phyloP scores from a whole-genome alignment of 129 eudicot genomes.

The Saposhnikovia divaricata region DNA sequence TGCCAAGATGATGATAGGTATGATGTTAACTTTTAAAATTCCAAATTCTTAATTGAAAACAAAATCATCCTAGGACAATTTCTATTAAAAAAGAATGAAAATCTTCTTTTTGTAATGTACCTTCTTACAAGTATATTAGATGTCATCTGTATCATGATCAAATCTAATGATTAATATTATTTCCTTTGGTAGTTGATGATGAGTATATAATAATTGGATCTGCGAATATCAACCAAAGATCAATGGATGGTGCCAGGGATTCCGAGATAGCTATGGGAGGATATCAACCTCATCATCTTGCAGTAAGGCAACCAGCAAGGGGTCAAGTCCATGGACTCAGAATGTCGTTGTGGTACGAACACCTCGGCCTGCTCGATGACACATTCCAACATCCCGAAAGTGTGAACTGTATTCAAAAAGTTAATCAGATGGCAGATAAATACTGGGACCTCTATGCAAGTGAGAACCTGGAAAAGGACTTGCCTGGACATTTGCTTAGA shows the following conservation, averaged over 20 bases:
- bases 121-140: not conserved
- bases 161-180: not conserved
- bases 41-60: not conserved
- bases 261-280: conserved; percentile 87
- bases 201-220: conserved; percentile 80
- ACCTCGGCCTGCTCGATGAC: conserved; percentile 76
- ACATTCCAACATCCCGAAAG: conserved; percentile 49
- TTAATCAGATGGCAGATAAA: conserved; percentile 53
- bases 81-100: no score
- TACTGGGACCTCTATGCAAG: conserved; percentile 66
- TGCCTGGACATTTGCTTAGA: conserved; percentile 81
- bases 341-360: conserved; percentile 84
- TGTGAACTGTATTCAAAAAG: conserved; percentile 44
- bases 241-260: conserved; percentile 83
- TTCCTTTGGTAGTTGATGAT: conserved; percentile 50
- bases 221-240: conserved; percentile 83
- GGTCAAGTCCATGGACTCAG: conserved; percentile 77
- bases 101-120: not conserved
- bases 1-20: conserved; percentile 86
- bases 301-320: conserved; percentile 46
- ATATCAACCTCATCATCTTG: conserved; percentile 61
- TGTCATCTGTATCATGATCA: not conserved
- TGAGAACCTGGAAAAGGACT: conserved; percentile 46
- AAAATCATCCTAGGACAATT: no score
- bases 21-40: not conserved